A percentile compares a stretch with the other conserved stretches of the same genome.
These are phyloP conservation scores for Myxozyma kluyveri DNA, from an alignment of 805 yeast genomes.

Conservation along the genomic window DNA sequence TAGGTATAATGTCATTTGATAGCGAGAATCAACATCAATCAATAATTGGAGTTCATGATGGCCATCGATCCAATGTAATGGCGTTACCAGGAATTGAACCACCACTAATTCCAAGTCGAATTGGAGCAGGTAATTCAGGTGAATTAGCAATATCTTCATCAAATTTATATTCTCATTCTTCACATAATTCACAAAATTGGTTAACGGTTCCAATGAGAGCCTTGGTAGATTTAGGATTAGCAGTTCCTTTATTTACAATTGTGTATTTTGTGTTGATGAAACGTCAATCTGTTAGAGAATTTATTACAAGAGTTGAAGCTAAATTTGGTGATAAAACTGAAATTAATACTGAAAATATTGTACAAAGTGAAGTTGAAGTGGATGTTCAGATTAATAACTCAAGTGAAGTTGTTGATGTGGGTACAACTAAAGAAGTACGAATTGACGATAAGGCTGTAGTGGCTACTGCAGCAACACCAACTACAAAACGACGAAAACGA, in stretches of 20 bases:
- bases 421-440: neutral
- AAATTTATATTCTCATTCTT: neutral
- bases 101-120: slow-evolving; percentile 5
- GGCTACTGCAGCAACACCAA: slow-evolving; percentile 11
- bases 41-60: slow-evolving; percentile 26
- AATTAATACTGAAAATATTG: neutral
- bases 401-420: neutral
- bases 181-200: neutral
- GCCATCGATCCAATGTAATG: slow-evolving; percentile 30
- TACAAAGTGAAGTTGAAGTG: neutral
- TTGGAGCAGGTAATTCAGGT: neutral
- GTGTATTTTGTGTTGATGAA: slow-evolving; percentile 8
- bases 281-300: neutral
- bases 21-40: slow-evolving; percentile 10
- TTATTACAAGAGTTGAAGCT: neutral
- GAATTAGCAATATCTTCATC: neutral
- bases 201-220: slow-evolving; percentile 17
- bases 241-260: slow-evolving; percentile 8
- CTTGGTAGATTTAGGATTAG: slow-evolving; percentile 14
- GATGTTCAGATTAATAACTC: neutral
- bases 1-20: slow-evolving; percentile 13
- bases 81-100: slow-evolving; percentile 18
- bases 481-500: slow-evolving; percentile 63
- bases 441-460: no score
- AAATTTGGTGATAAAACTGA: neutral